These are phyloP conservation scores for Aspergillus heteromorphus DNA, from an alignment of 495 filamentous ascomycete species.

Conservation along the genomic window DNA sequence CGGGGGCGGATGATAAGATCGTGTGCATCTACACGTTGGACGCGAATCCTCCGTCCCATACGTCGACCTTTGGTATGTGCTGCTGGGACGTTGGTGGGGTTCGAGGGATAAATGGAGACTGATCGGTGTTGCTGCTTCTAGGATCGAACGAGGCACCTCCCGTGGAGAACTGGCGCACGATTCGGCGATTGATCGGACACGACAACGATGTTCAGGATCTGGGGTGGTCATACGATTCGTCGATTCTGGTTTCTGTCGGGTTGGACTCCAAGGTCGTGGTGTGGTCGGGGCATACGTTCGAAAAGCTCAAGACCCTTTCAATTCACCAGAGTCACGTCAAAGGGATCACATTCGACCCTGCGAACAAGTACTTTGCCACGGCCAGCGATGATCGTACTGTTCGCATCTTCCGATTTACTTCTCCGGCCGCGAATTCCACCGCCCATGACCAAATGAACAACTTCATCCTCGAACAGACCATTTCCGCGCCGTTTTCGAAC, in stretches of 20 bases:
- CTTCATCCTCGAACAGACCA: slow-evolving; percentile 84
- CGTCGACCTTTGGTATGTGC: slow-evolving; percentile 66
- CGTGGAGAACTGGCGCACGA: slow-evolving; percentile 94
- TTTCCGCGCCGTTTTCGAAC: slow-evolving; percentile 74
- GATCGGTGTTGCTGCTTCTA: slow-evolving; percentile 22
- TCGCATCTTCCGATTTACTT: slow-evolving; percentile 92
- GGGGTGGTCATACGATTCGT: slow-evolving; percentile 94
- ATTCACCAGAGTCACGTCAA: slow-evolving; percentile 97
- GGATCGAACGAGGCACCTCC: slow-evolving; percentile 88
- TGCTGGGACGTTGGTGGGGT: not conserved
- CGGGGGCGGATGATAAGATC: slow-evolving; percentile 96
- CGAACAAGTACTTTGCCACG: slow-evolving; percentile 98
- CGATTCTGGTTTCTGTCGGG: slow-evolving; percentile 90
- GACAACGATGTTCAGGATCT: slow-evolving; percentile 99
- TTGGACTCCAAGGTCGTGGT: slow-evolving; percentile 97
- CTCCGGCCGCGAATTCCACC: slow-evolving; percentile 85
- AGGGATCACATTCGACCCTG: slow-evolving; percentile 95
- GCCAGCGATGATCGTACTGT: slow-evolving; percentile 95
- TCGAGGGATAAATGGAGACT: slow-evolving; percentile 4
- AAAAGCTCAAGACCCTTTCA: slow-evolving; percentile 88
- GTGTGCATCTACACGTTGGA: slow-evolving; percentile 94
- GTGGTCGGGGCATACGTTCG: slow-evolving; percentile 96
- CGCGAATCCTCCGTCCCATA: slow-evolving; percentile 66
- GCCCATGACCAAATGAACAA: slow-evolving; percentile 93
- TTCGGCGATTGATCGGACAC: slow-evolving; percentile 86